Base-by-base conservation (phyloP, 148 eudicot genomes). In the Chenopodium quinoa region DNA sequence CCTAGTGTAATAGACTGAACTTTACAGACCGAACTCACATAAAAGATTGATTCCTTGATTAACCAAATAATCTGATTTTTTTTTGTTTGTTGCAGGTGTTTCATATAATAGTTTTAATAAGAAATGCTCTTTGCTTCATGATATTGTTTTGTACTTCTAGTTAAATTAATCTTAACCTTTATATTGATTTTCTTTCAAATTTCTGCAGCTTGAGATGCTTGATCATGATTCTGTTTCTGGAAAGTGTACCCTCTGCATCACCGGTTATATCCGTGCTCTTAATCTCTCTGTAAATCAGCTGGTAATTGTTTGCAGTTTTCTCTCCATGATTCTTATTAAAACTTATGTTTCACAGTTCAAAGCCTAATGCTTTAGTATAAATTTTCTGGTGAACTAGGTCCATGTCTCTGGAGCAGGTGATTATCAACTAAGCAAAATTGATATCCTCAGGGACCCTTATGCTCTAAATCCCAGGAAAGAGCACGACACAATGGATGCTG, bases 341-440 rank as follows among this genome's bases (percentile, higher is more conserved):
- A 69, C 31, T 50, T 73, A 75, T 22, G 82, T 65, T 40, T 69
- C 81, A 66, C 44, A 82, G 62, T 80, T 68, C 73, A 79, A 76
- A 80, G 40, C 2, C 22, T 64, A 37, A 9, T 27, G 11, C 22
- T 69, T 56, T 11, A 64, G 16, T 40, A 19, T 73, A 25, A 17
- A 65, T 80, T 40, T 81, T 46, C 8, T 75, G 75, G 71, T 84
- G 66, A 56, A 67, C 75, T 85, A 97, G 99, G 95, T 97, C 70
- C 99, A 97, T 85, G 91, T 97, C 64, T 85, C 99, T 80, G 99
- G 99, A 77, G 98, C 94, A 17, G 99, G 99, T 82, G 99, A 97
- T 85, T 97, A 86, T 88, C 97, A 92, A 83, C 78, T 97, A 60
- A 79, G 88, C 85, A 91, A 90, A 86, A 88, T 92, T 83, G 99